Evolutionary conservation across 2,329 filamentous ascomycete species (phyloP), one percentile per base, ranked within the genome.

Genomic region (Intubia oerlemansii): DNA sequence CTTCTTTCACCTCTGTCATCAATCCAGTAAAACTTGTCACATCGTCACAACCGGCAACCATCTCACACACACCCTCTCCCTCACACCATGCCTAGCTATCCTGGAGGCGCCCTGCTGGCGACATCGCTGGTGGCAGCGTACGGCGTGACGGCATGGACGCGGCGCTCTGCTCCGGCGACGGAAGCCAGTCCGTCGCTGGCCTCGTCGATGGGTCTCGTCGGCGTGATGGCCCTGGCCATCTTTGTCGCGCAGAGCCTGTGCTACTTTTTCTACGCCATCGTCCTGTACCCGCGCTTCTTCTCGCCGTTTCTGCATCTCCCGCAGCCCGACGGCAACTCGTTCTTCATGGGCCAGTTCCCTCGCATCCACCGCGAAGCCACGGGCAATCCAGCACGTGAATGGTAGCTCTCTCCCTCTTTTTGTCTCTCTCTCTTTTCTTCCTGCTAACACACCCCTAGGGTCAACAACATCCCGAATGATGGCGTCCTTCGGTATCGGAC

Each of bases 401-500:
- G n/a, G 9, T n/a, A n/a, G n/a, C n/a, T n/a, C n/a, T n/a, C n/a
- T n/a, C n/a, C n/a, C n/a, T n/a, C n/a, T n/a, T n/a, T n/a, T n/a
- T n/a, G n/a, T n/a, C 10, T n/a, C 25, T 20, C 8, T 4, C 20
- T 10, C 14, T 13, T 22, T 10, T 10, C 12, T 2, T 16, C 11
- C 14, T 23, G 7, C 13, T 28, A 17, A 37, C 44, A 25, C 46
- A 33, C 27, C 3, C 11, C 34, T n/a, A n/a, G n/a, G n/a, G 46
- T 62, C 14, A 53, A 62, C 28, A 56, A 53, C 3, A 51, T 79
- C 22, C 67, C 69, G 6, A 69, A 82, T 39, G 51, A 77, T 17
- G 76, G 75, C 3, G 41, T 82, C 12, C 66, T 84, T 31, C 63
- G 70, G 9, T 81, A 76, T 42, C 57, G 65, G 10, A 56, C 61